A percentile compares a stretch with the other conserved stretches of the same genome.
These are phyloP conservation scores for Nissolia schottii DNA, from an alignment of 306 rosid genomes.

Conservation along the genomic window DNA sequence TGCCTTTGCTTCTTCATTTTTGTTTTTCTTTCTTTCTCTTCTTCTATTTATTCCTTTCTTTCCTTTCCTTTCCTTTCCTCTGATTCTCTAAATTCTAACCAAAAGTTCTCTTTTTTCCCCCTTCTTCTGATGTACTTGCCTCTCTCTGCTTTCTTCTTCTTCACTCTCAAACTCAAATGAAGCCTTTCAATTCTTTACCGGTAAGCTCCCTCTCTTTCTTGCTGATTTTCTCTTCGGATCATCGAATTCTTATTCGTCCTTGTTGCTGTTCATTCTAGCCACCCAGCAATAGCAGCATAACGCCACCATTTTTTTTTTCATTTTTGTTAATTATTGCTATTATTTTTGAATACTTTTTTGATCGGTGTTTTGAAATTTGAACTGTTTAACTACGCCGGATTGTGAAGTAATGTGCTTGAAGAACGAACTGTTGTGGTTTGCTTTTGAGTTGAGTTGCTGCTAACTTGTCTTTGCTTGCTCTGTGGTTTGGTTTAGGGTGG, in stretches of 20 bases:
- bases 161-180: constrained; percentile 22
- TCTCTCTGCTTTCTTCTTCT: constrained; percentile 9
- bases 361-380: neutral
- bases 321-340: neutral
- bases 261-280: neutral
- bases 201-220: constrained; percentile 29
- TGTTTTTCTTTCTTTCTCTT: constrained; percentile 30
- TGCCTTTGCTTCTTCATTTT: neutral
- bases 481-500: neutral
- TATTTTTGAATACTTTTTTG: neutral
- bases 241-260: neutral
- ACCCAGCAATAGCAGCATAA: neutral
- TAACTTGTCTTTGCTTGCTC: neutral
- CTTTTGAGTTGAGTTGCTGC: neutral
- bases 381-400: neutral
- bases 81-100: constrained; percentile 7
- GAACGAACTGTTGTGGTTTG: neutral
- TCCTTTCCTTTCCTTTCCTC: constrained; percentile 25
- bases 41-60: neutral
- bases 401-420: neutral
- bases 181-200: constrained; percentile 38
- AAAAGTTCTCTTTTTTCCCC: neutral
- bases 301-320: neutral
- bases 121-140: constrained; percentile 9
- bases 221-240: neutral